Evolutionary conservation across 2,329 filamentous ascomycete genomes (phyloP).

Genomic region (Chaetomiaceae sp.): DNA sequence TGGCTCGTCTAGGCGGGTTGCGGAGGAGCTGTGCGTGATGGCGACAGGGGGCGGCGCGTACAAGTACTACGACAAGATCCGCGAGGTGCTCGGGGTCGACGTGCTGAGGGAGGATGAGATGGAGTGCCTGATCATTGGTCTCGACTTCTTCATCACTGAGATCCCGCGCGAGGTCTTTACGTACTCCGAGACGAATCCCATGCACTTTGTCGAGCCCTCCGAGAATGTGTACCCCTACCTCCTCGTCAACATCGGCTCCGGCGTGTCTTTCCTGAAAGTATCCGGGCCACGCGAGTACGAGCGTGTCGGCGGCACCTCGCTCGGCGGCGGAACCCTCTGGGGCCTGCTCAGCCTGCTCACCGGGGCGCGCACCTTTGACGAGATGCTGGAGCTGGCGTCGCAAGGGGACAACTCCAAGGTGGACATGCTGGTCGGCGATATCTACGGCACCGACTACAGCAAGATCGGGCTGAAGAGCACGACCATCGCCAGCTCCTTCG

Average conservation of each 20-base stretch:
- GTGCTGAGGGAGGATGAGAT: constrained; percentile 95
- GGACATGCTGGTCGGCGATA: constrained; percentile 96
- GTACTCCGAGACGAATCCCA: constrained; percentile 84
- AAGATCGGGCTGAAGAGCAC: constrained; percentile 96
- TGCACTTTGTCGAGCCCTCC: constrained; percentile 79
- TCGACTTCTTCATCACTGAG: constrained; percentile 98
- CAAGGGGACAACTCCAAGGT: constrained; percentile 88
- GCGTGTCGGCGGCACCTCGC: constrained; percentile 88
- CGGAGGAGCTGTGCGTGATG: constrained; percentile 78
- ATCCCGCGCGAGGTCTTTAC: constrained; percentile 97
- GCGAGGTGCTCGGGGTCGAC: constrained; percentile 76
- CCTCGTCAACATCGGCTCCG: constrained; percentile 95
- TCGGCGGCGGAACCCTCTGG: constrained; percentile 97
- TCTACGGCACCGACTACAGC: constrained; percentile 91
- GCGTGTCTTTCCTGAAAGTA: constrained; percentile 96
- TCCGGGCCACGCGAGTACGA: constrained; percentile 81
- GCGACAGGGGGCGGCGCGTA: constrained; percentile 93
- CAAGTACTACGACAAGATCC: constrained; percentile 93
- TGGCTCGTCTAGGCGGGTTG: constrained; percentile 2
- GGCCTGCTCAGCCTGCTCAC: constrained; percentile 87
- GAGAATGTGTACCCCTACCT: constrained; percentile 90
- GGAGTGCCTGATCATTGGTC: constrained; percentile 93
- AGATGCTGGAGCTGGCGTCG: constrained; percentile 91
- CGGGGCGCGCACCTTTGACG: constrained; percentile 91
- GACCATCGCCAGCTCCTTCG: constrained; percentile 93